Evolutionary conservation across 495 filamentous ascomycete species (phyloP).

Genomic region (Bacidia gigantensis): DNA sequence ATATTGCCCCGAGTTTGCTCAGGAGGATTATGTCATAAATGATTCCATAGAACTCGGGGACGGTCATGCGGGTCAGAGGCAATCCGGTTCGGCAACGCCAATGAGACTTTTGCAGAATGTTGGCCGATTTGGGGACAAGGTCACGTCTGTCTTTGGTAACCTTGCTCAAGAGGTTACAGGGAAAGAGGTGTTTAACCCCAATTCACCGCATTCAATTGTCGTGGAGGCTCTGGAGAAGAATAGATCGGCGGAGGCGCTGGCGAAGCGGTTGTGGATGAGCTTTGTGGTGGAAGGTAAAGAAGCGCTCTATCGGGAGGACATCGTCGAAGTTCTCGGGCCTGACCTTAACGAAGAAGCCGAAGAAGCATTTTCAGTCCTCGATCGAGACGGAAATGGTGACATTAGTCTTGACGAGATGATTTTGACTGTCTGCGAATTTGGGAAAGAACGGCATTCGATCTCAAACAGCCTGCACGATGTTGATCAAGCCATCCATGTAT

Average conservation of each 20-base stretch:
- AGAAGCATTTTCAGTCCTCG: slow-evolving; percentile 66
- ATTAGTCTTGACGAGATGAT: slow-evolving; percentile 94
- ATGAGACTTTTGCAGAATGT: slow-evolving; percentile 66
- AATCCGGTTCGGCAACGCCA: slow-evolving; percentile 53
- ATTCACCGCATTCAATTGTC: slow-evolving; percentile 75
- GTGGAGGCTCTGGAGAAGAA: slow-evolving; percentile 76
- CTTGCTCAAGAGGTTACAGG: slow-evolving; percentile 88
- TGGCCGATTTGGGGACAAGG: slow-evolving; percentile 73
- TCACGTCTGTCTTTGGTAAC: slow-evolving; percentile 85
- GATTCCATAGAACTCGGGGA: slow-evolving; percentile 46
- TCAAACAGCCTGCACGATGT: slow-evolving; percentile 91
- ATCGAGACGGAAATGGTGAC: slow-evolving; percentile 83
- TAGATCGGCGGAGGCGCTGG: slow-evolving; percentile 71
- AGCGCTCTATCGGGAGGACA: slow-evolving; percentile 62
- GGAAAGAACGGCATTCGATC: slow-evolving; percentile 71
- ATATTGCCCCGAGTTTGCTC: slow-evolving; percentile 77
- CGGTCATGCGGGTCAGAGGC: slow-evolving; percentile 27
- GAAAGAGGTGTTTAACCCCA: slow-evolving; percentile 85
- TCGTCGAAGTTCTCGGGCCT: slow-evolving; percentile 72
- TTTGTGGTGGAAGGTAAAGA: slow-evolving; percentile 86
- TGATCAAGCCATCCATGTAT: slow-evolving; percentile 79
- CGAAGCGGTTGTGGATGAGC: slow-evolving; percentile 91
- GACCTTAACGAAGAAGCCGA: slow-evolving; percentile 59
- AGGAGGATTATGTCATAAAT: slow-evolving; percentile 83
- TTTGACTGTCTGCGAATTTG: slow-evolving; percentile 67